Base-by-base conservation (phyloP, 169 alveolate species). In the Cryptosporidium tyzzeri region DNA sequence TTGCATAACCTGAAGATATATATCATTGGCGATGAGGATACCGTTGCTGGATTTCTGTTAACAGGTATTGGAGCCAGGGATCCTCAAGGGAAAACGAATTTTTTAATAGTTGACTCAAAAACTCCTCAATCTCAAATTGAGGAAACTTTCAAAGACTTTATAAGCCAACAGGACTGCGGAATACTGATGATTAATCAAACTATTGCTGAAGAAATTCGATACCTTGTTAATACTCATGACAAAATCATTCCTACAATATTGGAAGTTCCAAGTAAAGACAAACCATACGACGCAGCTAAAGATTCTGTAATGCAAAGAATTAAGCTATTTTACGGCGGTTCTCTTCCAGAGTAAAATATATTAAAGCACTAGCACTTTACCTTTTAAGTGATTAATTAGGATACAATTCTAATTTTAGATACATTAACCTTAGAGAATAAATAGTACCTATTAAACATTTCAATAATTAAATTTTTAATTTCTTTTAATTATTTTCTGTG, bases 1-100 rank as follows among this genome's bases (percentile, higher is more conserved):
- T 31, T 80, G 65, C 89, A 65, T 16, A 80, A 80, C 53, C 65
- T 80, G 59, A 80, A 80, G 67, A 69, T 80, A 4, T 80, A 80
- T 23, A 62, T 71, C 5, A 87, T 87, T 50, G 93, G 93, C 4
- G 93, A 93, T 59, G 93, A 94, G 91, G 96, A 95, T 51, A 95
- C 97, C 7, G 97, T 94, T 6, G 95, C 98, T 21, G 98, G 98
- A 48, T 95, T 96, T 73, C 80, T 96, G 31, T 74, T 96, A 71
- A 94, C 98, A 39, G 98, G 98, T 33, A 93, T 96, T 37, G 98
- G 98, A 70, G 97, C 95, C 85, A 94, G 96, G 71, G 94, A 94
- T 91, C 89, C 91, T 41, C 95, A 93, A 74, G 95, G 95, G 3
- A 95, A 93, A 55, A 93, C 96, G 26, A 95, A 95, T 70, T 95